Evolutionary conservation across 805 yeast genomes (phyloP), one percentile per base, ranked within the genome.

Genomic region (Teunomyces cretensis): DNA sequence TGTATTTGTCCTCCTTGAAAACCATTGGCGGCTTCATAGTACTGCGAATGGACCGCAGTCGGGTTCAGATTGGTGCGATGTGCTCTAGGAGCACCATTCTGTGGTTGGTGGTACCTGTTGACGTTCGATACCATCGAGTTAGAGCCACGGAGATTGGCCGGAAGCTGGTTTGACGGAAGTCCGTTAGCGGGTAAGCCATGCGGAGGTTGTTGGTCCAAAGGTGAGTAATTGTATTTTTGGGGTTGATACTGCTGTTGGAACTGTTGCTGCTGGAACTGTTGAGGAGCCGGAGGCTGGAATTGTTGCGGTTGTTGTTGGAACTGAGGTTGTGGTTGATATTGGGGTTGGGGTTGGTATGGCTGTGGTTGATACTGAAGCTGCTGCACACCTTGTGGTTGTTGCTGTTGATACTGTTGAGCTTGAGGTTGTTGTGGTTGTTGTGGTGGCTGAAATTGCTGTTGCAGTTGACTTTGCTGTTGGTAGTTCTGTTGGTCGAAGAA

Each of bases 121-220:
- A 28, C 46, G 22, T 43, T 50, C 11, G 56, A 48, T 6, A 45
- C 47, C 49, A 53, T 55, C 19, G 57, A 49, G 35, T 48, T 52
- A 8, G 54, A 47, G n/a, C 53, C 51, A 46, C 65, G 55, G 37
- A 58, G 55, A 31, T 57, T 56, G 9, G 64, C 53, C 7, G 68
- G 62, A 33, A 60, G 54, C 30, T 54, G 50, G 43, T 56, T 55
- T 8, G 47, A 53, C 2, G 64, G 59, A 43, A 56, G 44, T 2
- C 68, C 73, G 33, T 58, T 58, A 9, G 60, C 41, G 13, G 68
- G 67, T 37, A 62, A 54, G 7, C 68, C 69, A 31, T 65, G 65
- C 4, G 64, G 68, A 5, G 63, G 68, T 13, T 51, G 54, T 45
- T 62, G 69, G 42, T 65, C 69, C 35, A 46, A 16, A 26, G 44